Conservation (phyloP, 2,329 filamentous ascomycete genomes). For the Cordyceps fumosorosea region DNA sequence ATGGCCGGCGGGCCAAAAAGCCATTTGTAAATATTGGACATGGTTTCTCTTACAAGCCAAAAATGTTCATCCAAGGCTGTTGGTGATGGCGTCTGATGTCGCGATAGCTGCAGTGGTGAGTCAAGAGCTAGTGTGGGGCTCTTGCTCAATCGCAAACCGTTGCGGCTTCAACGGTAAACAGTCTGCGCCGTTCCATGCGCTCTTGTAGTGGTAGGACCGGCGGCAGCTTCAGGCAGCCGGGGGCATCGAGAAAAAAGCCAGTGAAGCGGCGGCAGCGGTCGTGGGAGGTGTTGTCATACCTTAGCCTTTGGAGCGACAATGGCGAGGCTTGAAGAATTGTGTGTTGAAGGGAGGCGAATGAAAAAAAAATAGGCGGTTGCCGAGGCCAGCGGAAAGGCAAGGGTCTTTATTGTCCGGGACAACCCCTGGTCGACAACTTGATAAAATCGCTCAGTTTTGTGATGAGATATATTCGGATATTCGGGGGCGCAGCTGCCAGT, state of each 20-base stretch:
- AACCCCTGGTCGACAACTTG: background rate
- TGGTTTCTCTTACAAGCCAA: background rate
- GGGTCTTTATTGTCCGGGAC: background rate
- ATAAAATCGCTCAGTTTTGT: background rate
- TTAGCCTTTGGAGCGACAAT: background rate
- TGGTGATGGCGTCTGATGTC: conserved; percentile 2
- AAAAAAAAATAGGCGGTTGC: background rate
- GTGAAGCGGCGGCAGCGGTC: background rate
- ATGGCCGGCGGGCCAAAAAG: conserved; percentile 18
- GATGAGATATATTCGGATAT: background rate
- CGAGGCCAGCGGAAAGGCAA: background rate
- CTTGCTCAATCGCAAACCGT: background rate
- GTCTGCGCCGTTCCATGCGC: conserved; percentile 6
- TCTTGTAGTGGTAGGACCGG: background rate
- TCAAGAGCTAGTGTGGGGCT: conserved; percentile 9
- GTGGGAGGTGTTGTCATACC: background rate
- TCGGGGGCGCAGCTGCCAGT: background rate
- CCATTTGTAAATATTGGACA: conserved; percentile 9
- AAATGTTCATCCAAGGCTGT: background rate
- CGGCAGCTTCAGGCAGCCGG: conserved; percentile 2
- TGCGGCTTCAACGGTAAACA: background rate
- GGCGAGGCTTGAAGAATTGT: background rate
- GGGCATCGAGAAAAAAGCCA: conserved; percentile 3
- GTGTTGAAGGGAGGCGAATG: background rate
- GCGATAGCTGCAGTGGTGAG: conserved; percentile 5